Conservation (phyloP, 352 stramenopile genomes). For the Phytophthora sansomeana region DNA sequence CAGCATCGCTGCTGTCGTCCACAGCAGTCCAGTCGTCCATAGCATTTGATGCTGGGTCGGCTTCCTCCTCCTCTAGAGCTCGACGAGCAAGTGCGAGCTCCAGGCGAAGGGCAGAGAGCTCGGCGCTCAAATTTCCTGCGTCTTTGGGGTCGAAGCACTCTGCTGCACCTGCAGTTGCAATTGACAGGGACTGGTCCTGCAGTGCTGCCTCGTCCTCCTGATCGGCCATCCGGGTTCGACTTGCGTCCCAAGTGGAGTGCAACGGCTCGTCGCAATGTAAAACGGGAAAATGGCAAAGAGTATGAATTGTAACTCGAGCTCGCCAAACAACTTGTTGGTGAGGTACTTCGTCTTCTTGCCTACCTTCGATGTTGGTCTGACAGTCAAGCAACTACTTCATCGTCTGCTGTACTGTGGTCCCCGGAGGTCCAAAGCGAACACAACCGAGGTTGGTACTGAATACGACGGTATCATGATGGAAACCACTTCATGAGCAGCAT, state of each 20-base stretch:
- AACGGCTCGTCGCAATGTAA: conserved; percentile 30
- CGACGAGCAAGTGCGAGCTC: conserved; percentile 24
- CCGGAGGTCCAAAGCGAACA: too few species aligned
- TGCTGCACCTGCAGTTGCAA: conserved; percentile 38
- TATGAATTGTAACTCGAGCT: too few species aligned
- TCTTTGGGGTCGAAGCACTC: conserved; percentile 23
- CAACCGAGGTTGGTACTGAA: too few species aligned
- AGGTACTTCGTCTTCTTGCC: too few species aligned
- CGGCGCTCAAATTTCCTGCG: conserved; percentile 17
- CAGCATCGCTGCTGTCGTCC: background rate
- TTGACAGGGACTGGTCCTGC: conserved; percentile 37
- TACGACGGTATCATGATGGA: too few species aligned
- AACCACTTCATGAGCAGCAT: too few species aligned
- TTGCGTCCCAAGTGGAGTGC: conserved; percentile 23
- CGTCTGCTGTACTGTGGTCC: too few species aligned
- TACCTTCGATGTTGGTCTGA: too few species aligned
- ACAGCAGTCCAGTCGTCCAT: background rate
- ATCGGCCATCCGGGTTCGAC: conserved; percentile 23
- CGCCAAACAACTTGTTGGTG: too few species aligned
- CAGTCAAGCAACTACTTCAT: too few species aligned
- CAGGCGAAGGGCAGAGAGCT: conserved; percentile 11
- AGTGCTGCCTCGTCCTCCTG: conserved; percentile 15
- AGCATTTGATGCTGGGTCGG: background rate
- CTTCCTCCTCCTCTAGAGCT: conserved; percentile 10
- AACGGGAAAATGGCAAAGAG: background rate